phyloP scores from a whole-genome alignment of 2,329 filamentous ascomycete species.

The Chlorencoelia australis region DNA sequence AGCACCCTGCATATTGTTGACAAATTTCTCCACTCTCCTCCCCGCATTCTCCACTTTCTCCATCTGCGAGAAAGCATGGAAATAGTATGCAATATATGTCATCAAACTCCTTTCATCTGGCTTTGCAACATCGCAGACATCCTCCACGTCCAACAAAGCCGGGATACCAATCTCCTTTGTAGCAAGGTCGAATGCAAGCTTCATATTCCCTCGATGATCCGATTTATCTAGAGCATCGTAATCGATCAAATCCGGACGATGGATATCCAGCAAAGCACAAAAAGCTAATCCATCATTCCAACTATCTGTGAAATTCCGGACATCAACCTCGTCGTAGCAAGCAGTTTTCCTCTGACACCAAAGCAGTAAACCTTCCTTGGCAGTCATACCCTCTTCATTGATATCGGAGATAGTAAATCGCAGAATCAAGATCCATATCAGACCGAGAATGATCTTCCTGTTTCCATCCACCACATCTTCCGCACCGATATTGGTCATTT shows the following conservation, averaged over 20 bases:
- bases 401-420: slow-evolving; percentile 98
- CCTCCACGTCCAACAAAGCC: slow-evolving; percentile 89
- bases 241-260: slow-evolving; percentile 93
- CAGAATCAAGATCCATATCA: slow-evolving; percentile 98
- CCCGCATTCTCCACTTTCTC: slow-evolving; percentile 97
- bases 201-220: slow-evolving; percentile 95
- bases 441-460: slow-evolving; percentile 88
- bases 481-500: slow-evolving; percentile 96
- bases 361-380: slow-evolving; percentile 85
- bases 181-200: slow-evolving; percentile 93
- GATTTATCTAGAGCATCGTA: slow-evolving; percentile 90
- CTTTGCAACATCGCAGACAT: slow-evolving; percentile 92
- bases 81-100: slow-evolving; percentile 99
- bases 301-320: slow-evolving; percentile 86
- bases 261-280: slow-evolving; percentile 91
- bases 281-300: slow-evolving; percentile 98
- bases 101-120: slow-evolving; percentile 94
- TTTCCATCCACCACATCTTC: slow-evolving; percentile 98
- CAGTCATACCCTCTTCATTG: slow-evolving; percentile 94
- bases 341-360: slow-evolving; percentile 99
- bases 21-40: slow-evolving; percentile 92
- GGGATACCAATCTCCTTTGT: slow-evolving; percentile 95
- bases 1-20: slow-evolving; percentile 96
- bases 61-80: slow-evolving; percentile 98
- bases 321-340: slow-evolving; percentile 94